Evolutionary conservation across 1,284 basidiomycete genomes (phyloP).

Genomic region (Takashimella tepidaria): DNA sequence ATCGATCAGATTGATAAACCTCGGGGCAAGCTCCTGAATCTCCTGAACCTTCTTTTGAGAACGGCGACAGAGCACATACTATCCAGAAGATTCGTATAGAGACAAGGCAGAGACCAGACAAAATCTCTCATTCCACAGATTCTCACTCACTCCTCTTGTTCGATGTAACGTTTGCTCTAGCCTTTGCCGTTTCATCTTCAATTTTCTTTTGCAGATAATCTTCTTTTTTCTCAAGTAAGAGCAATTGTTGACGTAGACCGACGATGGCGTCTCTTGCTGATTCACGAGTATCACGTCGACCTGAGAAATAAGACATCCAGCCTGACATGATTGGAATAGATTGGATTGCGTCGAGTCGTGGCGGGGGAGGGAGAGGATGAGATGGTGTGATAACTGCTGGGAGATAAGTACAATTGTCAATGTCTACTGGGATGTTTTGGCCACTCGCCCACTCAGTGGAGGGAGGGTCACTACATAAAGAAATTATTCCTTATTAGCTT

Average conservation of each 20-base stretch:
- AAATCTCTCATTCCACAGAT: too few species aligned
- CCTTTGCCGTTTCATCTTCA: conserved; percentile 88
- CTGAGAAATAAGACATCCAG: conserved; percentile 70
- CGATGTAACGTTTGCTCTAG: conserved; percentile 83
- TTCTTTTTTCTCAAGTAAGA: conserved; percentile 99
- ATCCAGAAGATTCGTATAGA: too few species aligned
- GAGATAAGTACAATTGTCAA: not conserved
- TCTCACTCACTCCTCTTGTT: conserved; percentile 79
- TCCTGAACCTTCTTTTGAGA: too few species aligned
- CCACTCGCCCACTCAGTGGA: not conserved
- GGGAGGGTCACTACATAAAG: not conserved
- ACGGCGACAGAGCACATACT: too few species aligned
- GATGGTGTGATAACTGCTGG: not conserved
- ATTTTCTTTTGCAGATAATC: conserved; percentile 95
- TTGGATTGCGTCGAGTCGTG: not conserved
- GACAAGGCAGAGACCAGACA: too few species aligned
- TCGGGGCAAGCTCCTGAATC: too few species aligned
- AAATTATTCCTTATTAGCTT: not conserved
- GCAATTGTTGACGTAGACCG: conserved; percentile 73
- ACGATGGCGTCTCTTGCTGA: conserved; percentile 82
- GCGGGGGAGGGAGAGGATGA: not conserved
- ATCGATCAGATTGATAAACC: too few species aligned
- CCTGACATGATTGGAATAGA: conserved; percentile 65
- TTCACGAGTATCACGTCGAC: conserved; percentile 70
- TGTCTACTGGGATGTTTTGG: not conserved